Evolutionary conservation across 2,329 filamentous ascomycete species (phyloP).

Genomic region (Paracoccidioides lutzii): DNA sequence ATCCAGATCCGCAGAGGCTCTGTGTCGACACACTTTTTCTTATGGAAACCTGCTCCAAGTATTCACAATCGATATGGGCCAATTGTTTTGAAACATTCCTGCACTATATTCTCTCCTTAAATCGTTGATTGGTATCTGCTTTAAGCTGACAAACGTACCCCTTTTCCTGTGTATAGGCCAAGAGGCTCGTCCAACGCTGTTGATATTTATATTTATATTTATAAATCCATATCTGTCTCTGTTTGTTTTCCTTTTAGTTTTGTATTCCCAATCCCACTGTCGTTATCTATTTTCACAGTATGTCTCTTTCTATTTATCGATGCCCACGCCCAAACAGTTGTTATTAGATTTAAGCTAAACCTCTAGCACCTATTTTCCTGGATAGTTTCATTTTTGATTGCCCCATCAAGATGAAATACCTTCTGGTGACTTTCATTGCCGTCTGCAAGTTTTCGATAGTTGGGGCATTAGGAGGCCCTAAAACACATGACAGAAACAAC

Average conservation of each 20-base stretch:
- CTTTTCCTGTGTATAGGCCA: no score
- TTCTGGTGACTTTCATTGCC: not conserved
- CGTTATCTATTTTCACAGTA: not conserved
- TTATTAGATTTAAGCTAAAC: not conserved
- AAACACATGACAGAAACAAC: not conserved
- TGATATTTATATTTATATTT: not conserved
- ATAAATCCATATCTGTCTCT: not conserved
- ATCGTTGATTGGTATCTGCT: not conserved
- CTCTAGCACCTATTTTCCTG: not conserved
- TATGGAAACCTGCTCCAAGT: not conserved
- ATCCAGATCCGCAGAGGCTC: not conserved
- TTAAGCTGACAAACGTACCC: not conserved
- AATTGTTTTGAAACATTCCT: not conserved
- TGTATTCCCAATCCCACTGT: not conserved
- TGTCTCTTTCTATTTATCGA: not conserved
- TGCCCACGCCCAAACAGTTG: not conserved
- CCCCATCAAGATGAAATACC: not conserved
- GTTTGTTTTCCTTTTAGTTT: not conserved
- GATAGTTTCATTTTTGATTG: not conserved
- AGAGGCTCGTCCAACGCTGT: not conserved
- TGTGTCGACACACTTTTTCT: not conserved
- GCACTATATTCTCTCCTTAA: not conserved
- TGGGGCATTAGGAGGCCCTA: not conserved
- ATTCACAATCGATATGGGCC: not conserved
- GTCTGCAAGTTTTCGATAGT: not conserved